Percentiles rank a stretch among this genome's conserved stretches.
These are phyloP conservation scores for Solanum medicagineum DNA, from an alignment of 257 asterid species.

Conservation along the genomic window DNA sequence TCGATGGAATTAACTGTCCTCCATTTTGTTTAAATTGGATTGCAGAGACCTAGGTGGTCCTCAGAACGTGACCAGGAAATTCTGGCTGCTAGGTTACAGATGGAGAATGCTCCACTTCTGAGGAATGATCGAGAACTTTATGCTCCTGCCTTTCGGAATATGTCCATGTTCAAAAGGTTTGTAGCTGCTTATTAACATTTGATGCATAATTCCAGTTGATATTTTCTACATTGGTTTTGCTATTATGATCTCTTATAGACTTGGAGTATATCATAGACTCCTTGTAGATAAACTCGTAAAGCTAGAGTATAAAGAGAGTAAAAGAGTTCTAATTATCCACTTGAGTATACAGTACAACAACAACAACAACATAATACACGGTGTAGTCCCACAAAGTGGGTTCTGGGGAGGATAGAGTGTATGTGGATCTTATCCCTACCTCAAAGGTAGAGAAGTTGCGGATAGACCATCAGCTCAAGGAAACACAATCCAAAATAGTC, in stretches of 20 bases:
- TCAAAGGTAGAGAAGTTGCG: too few relatives aligned
- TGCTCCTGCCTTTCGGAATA: conserved; percentile 65
- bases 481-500: too few relatives aligned
- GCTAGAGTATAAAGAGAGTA: background rate
- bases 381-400: too few relatives aligned
- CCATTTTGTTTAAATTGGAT: background rate
- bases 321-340: background rate
- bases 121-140: conserved; percentile 44
- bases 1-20: background rate
- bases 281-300: background rate
- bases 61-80: conserved; percentile 69
- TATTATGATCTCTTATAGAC: background rate
- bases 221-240: background rate
- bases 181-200: background rate
- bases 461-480: too few relatives aligned
- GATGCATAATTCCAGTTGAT: background rate
- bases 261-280: background rate
- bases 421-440: too few relatives aligned
- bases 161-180: conserved; percentile 76
- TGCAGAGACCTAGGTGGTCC: conserved; percentile 83
- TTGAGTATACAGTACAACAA: too few relatives aligned
- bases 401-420: too few relatives aligned
- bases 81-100: conserved; percentile 44
- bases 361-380: too few relatives aligned
- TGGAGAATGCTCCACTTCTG: conserved; percentile 44